Conservation (phyloP, 1,284 basidiomycete genomes). For the Ustilago curta region DNA sequence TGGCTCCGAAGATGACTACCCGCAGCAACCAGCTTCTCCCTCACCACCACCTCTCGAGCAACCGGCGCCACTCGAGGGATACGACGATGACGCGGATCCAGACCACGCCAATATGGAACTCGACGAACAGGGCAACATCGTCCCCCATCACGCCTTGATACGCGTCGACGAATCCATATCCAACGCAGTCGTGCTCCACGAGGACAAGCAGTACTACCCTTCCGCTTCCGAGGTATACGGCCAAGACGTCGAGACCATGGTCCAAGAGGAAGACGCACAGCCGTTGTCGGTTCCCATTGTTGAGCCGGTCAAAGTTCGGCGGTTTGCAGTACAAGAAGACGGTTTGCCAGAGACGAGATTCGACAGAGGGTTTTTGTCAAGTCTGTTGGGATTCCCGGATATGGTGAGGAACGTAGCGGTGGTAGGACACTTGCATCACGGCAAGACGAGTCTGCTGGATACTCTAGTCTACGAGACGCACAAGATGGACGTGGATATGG, state of each 20-base stretch:
- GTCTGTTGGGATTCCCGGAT: constrained; percentile 90
- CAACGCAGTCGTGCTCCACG: constrained; percentile 91
- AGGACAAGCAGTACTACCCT: constrained; percentile 98
- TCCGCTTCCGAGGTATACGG: constrained; percentile 93
- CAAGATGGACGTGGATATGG: constrained; percentile 75
- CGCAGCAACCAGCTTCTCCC: constrained; percentile 6
- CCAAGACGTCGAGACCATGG: constrained; percentile 91
- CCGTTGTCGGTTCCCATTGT: constrained; percentile 94
- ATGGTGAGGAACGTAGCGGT: constrained; percentile 78
- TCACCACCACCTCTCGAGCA: constrained; percentile 26
- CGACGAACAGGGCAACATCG: constrained; percentile 72
- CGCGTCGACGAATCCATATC: constrained; percentile 71
- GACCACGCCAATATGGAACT: constrained; percentile 30
- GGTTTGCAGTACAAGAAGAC: constrained; percentile 77
- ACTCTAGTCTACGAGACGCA: constrained; percentile 98
- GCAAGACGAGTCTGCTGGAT: constrained; percentile 95
- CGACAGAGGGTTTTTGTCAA: constrained; percentile 82
- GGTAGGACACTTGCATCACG: constrained; percentile 91
- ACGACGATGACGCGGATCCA: constrained; percentile 72
- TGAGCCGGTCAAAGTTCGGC: constrained; percentile 93
- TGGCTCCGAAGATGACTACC: constrained; percentile 47
- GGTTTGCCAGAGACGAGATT: constrained; percentile 62
- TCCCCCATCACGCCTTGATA: constrained; percentile 57
- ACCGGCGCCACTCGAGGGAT: constrained; percentile 76
- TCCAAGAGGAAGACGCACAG: constrained; percentile 98